Evolutionary conservation across 2,329 filamentous ascomycete species (phyloP), one percentile per base, ranked within the genome.

Genomic region (Fusarium continuum): DNA sequence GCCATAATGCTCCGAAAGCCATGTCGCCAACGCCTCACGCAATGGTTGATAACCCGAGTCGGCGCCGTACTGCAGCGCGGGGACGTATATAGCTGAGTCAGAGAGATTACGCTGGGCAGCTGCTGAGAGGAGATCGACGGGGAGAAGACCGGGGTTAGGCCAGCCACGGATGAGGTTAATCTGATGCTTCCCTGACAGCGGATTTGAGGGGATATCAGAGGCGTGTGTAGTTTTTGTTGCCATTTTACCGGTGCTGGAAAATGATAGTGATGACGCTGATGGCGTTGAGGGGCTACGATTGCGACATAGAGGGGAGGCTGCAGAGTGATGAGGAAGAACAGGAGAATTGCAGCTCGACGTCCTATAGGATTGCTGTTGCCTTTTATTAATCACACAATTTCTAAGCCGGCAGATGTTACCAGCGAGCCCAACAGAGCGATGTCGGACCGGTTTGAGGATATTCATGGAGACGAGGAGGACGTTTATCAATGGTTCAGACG

Each of bases 11-110:
- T 72, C 67, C 2, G 81, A 83, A 34, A 97, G 80, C 91, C 91
- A 97, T 32, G 76, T 72, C 4, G 91, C 88, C 28, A 97, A 77
- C 34, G 85, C 83, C 59, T 85, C 80, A 13, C 92, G 84, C 31
- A 95, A 80, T n/a, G 87, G 87, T 60, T 83, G 77, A 70, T 90
- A 90, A 23, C 93, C 93, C 36, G 85, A 79, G 73, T 96, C 91
- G 0, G 92, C 88, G 0, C 90, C 93, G 71, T 97, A 97, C 55
- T 88, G 82, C 31, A 97, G 82, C n/a, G 84, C 89, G 1, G 88
- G 85, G 3, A 82, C 78, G 52, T 83, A 85, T 53, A 89, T 77
- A 8, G 76, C 72, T 9, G 86, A 83, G 70, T 89, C 80, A 13
- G 84, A 80, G 41, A 96, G 82, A 8, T 88, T 85, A 47, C 79